Evolutionary conservation across 768 basidiomycete species (phyloP), one percentile per base, ranked within the genome.

Genomic region (Russula ochroleuca): DNA sequence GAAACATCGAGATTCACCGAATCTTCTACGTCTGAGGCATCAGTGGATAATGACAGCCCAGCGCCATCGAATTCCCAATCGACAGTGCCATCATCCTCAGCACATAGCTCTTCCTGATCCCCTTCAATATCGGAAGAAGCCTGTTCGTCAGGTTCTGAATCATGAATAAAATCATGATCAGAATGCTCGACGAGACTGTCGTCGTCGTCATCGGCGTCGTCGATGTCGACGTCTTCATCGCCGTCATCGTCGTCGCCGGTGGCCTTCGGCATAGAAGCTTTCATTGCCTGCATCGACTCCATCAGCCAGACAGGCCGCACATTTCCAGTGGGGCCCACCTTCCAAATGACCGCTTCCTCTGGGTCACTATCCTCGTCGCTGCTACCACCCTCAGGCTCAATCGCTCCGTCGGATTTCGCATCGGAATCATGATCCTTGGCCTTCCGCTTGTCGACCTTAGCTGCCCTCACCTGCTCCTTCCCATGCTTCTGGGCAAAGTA

Each of bases 301-400:
- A 59, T 54, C 23, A 63, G 14, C 54, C 19, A 57, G 31, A 28
- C 64, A 28, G 21, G 13, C 52, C 19, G 23, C 35, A 23, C 25
- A 35, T 10, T n/a, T 55, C 49, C 28, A 21, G 11, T 43, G 47
- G 11, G 5, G 67, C 77, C 63, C 67, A 94, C 94, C 86, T 90
- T 93, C 94, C 94, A 98, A 19, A 96, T 83, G 69, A 90, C 90
- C 19, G 76, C 85, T 70, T 91, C 89, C 14, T 83, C 83, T 1
- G 72, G 67, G 50, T 81, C 83, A 59, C 79, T 83, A 47, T 74
- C 75, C 21, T 72, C 76, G 35, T 77, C 80, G 0, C 76, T 79
- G 4, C 75, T 75, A 10, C 68, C 74, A 37, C 67, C 74, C 1
- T 71, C n/a, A n/a, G n/a, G n/a, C n/a, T n/a, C 75, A 9, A 69